phyloP scores from a whole-genome alignment of 1,284 basidiomycete genomes.

The Dichomitus squalens region DNA sequence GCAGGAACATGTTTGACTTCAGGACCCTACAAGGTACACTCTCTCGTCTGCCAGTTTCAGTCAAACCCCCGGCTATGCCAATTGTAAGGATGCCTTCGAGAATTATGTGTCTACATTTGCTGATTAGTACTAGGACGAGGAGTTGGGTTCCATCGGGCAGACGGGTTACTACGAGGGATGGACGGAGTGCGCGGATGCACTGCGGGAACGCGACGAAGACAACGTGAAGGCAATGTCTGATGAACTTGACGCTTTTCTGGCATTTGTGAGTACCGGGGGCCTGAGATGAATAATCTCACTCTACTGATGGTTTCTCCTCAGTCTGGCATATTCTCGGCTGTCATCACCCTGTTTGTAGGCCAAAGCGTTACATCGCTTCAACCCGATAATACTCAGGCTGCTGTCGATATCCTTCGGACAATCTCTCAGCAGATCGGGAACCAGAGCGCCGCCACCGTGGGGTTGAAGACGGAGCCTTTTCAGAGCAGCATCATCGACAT shows the following conservation, averaged over 20 bases:
- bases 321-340: slow-evolving; percentile 13
- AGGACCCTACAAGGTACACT: neutral
- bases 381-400: neutral
- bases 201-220: neutral
- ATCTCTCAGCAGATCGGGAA: slow-evolving; percentile 6
- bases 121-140: neutral
- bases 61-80: neutral
- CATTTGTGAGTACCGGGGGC: neutral
- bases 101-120: neutral
- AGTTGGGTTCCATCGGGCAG: neutral
- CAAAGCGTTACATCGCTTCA: neutral
- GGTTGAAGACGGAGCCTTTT: neutral
- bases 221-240: neutral
- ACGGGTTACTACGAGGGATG: neutral
- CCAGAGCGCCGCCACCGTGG: neutral
- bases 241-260: neutral
- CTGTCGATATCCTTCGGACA: neutral
- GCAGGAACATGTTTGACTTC: neutral
- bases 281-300: neutral
- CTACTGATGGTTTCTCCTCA: neutral
- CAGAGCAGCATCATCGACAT: slow-evolving; percentile 2
- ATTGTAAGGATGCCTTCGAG: neutral
- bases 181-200: neutral
- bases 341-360: slow-evolving; percentile 13
- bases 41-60: neutral